Percentiles rank a stretch among this genome's conserved stretches.
These are phyloP conservation scores for Vaccinium macrocarpon DNA, from an alignment of 148 eudicot genomes.

Conservation along the genomic window DNA sequence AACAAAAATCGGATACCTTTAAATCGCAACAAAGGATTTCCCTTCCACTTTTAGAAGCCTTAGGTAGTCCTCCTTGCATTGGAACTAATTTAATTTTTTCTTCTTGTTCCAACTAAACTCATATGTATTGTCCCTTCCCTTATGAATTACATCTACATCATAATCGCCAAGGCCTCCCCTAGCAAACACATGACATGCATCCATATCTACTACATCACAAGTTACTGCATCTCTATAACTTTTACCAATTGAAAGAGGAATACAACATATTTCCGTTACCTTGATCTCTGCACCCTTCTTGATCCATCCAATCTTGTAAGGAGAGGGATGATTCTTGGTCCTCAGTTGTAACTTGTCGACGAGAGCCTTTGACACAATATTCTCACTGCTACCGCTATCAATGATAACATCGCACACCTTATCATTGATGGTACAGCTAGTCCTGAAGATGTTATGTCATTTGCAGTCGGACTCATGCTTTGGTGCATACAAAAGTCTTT, in stretches of 20 bases:
- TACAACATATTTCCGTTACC: background rate
- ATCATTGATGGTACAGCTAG: background rate
- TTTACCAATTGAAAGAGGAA: background rate
- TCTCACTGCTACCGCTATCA: background rate
- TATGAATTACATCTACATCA: background rate
- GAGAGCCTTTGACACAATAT: background rate
- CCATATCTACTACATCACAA: background rate
- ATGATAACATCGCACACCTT: background rate
- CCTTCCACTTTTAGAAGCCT: background rate
- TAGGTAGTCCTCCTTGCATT: background rate
- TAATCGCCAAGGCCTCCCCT: background rate
- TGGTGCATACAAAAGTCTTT: background rate
- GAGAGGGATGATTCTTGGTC: background rate
- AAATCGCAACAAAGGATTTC: background rate
- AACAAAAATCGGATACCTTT: too few relatives aligned
- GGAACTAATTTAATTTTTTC: background rate
- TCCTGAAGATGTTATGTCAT: conserved; percentile 4
- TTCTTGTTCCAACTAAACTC: background rate
- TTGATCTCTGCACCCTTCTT: background rate
- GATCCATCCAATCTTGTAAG: background rate
- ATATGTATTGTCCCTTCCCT: background rate
- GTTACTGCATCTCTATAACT: background rate
- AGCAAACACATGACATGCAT: background rate
- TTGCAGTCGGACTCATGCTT: background rate
- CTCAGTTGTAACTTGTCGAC: background rate